Percentiles rank a stretch among this genome's conserved stretches.
Evolutionary conservation across 2,329 filamentous ascomycete genomes (phyloP).

Genomic region (Thermothelomyces thermophilus): DNA sequence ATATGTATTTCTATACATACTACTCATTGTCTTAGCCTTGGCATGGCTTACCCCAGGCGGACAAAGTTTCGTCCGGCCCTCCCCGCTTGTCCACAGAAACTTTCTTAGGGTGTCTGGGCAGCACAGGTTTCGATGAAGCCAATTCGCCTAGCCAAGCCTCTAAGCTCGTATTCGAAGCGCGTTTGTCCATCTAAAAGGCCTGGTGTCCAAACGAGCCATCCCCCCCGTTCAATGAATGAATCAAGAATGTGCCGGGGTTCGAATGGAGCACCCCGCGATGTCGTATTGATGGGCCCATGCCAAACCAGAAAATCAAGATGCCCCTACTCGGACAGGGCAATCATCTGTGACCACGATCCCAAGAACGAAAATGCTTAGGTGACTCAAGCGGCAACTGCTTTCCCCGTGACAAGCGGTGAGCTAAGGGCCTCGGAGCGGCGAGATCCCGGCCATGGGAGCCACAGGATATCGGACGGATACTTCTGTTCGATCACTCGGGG

Average conservation of each 20-base stretch:
- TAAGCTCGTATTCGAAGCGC: conserved; percentile 1
- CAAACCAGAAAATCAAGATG: too few relatives aligned
- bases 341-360: too few relatives aligned
- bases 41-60: conserved; percentile 1
- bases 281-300: too few relatives aligned
- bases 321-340: too few relatives aligned
- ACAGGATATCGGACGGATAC: not conserved
- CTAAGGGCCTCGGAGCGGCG: not conserved
- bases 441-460: not conserved
- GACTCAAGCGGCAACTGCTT: not conserved
- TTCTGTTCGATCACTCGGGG: conserved; percentile 16
- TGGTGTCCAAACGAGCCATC: not conserved
- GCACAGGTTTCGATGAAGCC: not conserved
- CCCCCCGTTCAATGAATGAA: not conserved
- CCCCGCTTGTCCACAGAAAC: not conserved
- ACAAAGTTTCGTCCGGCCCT: conserved; percentile 7
- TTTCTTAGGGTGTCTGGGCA: not conserved
- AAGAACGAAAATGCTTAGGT: too few relatives aligned
- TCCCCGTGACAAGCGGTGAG: not conserved
- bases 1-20: not conserved
- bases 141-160: conserved; percentile 6
- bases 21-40: not conserved
- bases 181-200: not conserved
- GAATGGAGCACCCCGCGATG: too few relatives aligned
- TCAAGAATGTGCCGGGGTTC: not conserved